Evolutionary conservation across 2,329 filamentous ascomycete species (phyloP), one percentile per base, ranked within the genome.

Genomic region (Aphanoascus verrucosus): DNA sequence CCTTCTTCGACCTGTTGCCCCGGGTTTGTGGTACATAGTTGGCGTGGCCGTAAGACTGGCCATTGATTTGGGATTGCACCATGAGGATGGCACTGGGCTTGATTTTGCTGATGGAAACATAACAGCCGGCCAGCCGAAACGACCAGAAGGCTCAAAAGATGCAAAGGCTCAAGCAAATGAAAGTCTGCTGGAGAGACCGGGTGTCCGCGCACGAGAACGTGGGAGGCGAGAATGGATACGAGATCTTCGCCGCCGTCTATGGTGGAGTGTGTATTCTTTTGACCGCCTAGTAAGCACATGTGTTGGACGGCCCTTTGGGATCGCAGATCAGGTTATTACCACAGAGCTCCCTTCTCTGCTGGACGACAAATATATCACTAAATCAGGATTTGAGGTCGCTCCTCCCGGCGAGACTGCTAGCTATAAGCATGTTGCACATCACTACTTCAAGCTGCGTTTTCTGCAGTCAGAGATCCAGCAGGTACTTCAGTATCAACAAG

Each of bases 191-290:
- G 49, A 51, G 15, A 68, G 61, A 52, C 59, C 59, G 53, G 71
- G 65, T 54, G 68, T 78, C 14, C 73, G 77, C 58, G 69, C 72
- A 47, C 74, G 74, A 54, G 77, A 86, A 74, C 69, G 84, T 67
- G 75, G 85, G 17, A 79, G 86, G 47, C 79, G 87, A 54, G 82
- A 94, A 68, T 96, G 88, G 78, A 78, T 88, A 38, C 82, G 91
- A 51, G 93, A 97, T 67, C 78, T 95, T 58, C 82, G 89, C 49
- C 79, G 91, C 54, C 80, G 91, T 32, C 75, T 97, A 12, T 97
- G 90, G 89, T 97, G 93, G 91, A 95, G 89, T 71, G 90, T 90
- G 1, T 97, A 97, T 69, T 91, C 88, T 4, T 82, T 97, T 53
- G 91, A 97, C 69, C 81, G 91, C n/a, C 81, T 97, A 4, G 91